These are phyloP conservation scores for Plasmopara viticola DNA, from an alignment of 352 stramenopile species.

Conservation along the genomic window DNA sequence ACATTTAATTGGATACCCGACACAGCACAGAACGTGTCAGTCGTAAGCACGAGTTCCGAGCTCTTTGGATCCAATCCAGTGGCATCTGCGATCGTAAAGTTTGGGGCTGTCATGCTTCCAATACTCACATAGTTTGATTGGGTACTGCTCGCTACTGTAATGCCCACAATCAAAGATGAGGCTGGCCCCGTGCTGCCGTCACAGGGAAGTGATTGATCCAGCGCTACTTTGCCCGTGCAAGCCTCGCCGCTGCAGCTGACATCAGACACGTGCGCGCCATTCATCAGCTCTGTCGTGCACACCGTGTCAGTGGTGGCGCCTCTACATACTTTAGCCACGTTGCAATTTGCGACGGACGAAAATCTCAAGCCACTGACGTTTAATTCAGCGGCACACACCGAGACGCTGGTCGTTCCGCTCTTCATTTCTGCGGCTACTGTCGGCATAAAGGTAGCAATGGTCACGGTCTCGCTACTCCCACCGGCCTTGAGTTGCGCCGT, in stretches of 20 bases:
- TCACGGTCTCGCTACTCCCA: constrained; percentile 37
- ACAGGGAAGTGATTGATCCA: constrained; percentile 40
- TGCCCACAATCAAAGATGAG: constrained; percentile 36
- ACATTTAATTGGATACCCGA: constrained; percentile 35
- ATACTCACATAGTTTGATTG: constrained; percentile 43
- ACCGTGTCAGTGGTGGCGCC: constrained; percentile 35
- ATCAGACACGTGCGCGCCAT: constrained; percentile 24
- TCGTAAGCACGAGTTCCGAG: constrained; percentile 32
- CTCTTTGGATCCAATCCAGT: constrained; percentile 27
- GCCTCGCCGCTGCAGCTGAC: constrained; percentile 36
- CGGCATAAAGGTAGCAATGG: constrained; percentile 35
- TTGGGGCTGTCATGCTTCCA: constrained; percentile 35
- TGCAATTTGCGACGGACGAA: constrained; percentile 48
- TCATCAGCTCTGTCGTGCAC: constrained; percentile 40
- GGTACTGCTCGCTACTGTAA: constrained; percentile 46
- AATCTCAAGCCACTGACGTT: constrained; percentile 45
- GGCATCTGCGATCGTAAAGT: constrained; percentile 34
- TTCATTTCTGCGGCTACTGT: constrained; percentile 30
- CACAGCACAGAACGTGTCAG: constrained; percentile 33
- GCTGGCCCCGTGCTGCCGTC: constrained; percentile 27
- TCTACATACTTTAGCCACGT: constrained; percentile 47
- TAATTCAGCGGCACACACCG: constrained; percentile 45
- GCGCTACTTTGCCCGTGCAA: constrained; percentile 46
- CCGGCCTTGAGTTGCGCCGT: constrained; percentile 40
- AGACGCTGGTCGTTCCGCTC: constrained; percentile 19